A percentile compares a stretch with the other conserved stretches of the same genome.
phyloP scores from a whole-genome alignment of 805 yeast species.

The Nakazawaea wyomingensis region DNA sequence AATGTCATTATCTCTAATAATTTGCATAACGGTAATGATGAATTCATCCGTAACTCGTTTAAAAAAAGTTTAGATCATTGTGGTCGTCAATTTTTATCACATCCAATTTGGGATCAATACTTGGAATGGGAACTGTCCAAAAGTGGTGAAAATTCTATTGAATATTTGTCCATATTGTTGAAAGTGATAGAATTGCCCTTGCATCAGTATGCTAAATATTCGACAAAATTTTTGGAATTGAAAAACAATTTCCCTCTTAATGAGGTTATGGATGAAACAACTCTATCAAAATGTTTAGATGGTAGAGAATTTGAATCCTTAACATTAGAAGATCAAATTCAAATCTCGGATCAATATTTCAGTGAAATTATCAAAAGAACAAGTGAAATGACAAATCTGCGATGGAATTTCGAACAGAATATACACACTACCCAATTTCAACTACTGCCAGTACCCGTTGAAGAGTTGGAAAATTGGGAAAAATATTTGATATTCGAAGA shows the following conservation, averaged over 20 bases:
- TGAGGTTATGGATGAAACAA: conserved; percentile 25
- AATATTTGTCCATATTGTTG: conserved; percentile 36
- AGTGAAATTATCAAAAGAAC: conserved; percentile 38
- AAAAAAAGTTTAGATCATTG: conserved; percentile 41
- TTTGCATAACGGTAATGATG: conserved; percentile 22
- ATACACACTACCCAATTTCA: conserved; percentile 57
- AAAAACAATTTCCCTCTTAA: conserved; percentile 28
- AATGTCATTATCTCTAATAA: conserved; percentile 43
- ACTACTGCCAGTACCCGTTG: conserved; percentile 36
- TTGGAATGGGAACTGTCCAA: conserved; percentile 51
- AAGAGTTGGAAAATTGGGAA: conserved; percentile 52
- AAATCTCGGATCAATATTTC: conserved; percentile 39
- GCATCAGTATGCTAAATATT: conserved; percentile 82
- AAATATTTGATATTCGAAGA: conserved; percentile 52
- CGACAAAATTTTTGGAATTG: conserved; percentile 40
- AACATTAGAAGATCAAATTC: conserved; percentile 33
- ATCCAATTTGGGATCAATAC: conserved; percentile 77
- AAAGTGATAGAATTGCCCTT: conserved; percentile 57
- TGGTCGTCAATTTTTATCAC: conserved; percentile 74
- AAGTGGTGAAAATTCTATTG: conserved; percentile 29
- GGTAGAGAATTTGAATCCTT: conserved; percentile 20
- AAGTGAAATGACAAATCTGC: conserved; percentile 46
- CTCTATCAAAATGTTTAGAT: conserved; percentile 24
- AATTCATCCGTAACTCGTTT: conserved; percentile 37
- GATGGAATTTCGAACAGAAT: conserved; percentile 71